Base-by-base conservation (phyloP, 352 stramenopile genomes). In the Phytopythium cucurbitacearum region DNA sequence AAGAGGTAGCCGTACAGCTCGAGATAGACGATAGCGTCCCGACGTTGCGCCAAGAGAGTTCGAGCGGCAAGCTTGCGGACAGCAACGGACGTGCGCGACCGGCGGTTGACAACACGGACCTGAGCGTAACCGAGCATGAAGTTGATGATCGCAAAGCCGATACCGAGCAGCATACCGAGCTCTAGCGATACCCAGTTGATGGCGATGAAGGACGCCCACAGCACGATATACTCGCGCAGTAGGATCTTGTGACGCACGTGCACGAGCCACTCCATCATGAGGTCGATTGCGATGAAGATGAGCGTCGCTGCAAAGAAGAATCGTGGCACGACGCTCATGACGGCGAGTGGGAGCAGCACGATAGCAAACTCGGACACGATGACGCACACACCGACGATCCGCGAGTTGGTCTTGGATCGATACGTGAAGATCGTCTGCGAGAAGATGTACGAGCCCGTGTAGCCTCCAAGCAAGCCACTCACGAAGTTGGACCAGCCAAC, bases 371-470 rank as follows among this genome's bases (percentile, higher is more conserved):
- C 90, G 32, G 67, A 87, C 41, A 88, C 43, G 40, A 96, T 94
- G 55, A 98, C 89, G 35, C 95, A 87, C 4, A 97, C 46, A 40
- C 95, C 94, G 51, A 98, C 93, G 45, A 95, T 77, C 12, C 91
- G 73, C 36, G 83, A 94, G 60, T 97, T 91, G 61, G 87, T 88
- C 52, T 89, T 88, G 59, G 91, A 96, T 6, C 91, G 81, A 66
- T 94, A 97, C 16, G 95, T 98, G 69, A 99, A 99, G 58, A 99
- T 98, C 15, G 94, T 99, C 77, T 99, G 97, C 35, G 81, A 97
- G 70, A 99, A 99, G 58, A 99, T 99, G 71, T 99, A 99, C 28
- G 85, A 98, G 7, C 97, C 97, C 9, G 96, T 99, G 76, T 98
- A 99, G 46, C 97, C 97, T 32, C 97, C 96, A 0, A 94, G 84